Conservation (phyloP, 371 early-diverging fungal genomes). For the Dichotomocladium elegans region DNA sequence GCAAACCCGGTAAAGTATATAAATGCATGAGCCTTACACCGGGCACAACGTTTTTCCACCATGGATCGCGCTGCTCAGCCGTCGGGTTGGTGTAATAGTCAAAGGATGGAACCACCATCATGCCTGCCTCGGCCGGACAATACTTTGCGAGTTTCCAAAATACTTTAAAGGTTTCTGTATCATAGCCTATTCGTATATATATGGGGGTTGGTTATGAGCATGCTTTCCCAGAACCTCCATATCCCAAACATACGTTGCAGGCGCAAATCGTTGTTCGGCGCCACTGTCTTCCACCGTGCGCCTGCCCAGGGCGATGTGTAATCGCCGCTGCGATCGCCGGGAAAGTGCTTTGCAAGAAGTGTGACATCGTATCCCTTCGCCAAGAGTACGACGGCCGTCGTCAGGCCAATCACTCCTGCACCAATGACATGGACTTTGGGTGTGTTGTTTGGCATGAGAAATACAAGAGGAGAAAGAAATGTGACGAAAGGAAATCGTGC, state of each 20-base stretch:
- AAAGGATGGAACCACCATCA: conserved; percentile 25
- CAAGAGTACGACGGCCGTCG: conserved; percentile 50
- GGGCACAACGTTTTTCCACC: conserved; percentile 49
- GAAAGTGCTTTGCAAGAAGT: conserved; percentile 55
- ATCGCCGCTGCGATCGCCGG: conserved; percentile 39
- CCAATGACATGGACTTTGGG: conserved; percentile 55
- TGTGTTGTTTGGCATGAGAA: too few relatives aligned
- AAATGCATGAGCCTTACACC: conserved; percentile 52
- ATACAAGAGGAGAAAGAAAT: too few relatives aligned
- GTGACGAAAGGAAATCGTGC: too few relatives aligned
- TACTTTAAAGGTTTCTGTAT: conserved; percentile 21
- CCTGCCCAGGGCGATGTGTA: conserved; percentile 69
- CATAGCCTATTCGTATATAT: conserved; percentile 14
- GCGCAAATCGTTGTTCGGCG: conserved; percentile 44
- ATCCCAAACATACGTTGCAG: conserved; percentile 31
- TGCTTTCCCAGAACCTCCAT: background rate
- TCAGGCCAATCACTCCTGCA: conserved; percentile 69
- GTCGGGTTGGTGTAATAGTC: conserved; percentile 38
- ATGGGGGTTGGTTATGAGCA: background rate
- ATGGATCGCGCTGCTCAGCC: conserved; percentile 33
- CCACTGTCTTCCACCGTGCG: conserved; percentile 69
- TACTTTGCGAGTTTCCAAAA: conserved; percentile 28
- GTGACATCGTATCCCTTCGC: conserved; percentile 54
- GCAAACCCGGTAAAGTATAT: background rate
- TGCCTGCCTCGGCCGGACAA: conserved; percentile 24